These are phyloP conservation scores for Verticillium dahliae DNA, from an alignment of 2,329 filamentous ascomycete genomes.

Conservation along the genomic window DNA sequence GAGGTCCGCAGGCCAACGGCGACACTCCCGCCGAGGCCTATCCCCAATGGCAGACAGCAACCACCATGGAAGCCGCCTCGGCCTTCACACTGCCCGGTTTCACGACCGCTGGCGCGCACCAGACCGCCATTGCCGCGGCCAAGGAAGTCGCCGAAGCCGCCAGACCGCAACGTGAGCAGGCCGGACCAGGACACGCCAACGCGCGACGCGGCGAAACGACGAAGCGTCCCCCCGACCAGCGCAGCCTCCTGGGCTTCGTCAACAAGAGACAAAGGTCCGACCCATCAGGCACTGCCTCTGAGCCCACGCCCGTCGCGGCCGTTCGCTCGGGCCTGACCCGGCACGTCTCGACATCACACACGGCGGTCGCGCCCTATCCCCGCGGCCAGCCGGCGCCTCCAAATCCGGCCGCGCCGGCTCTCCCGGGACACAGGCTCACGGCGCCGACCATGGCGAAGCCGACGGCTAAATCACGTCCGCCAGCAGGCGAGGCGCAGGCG, in stretches of 20 bases:
- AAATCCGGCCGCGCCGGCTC: slow-evolving; percentile 18
- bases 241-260: slow-evolving; percentile 35
- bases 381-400: slow-evolving; percentile 9
- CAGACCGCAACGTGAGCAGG: slow-evolving; percentile 8
- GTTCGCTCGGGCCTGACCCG: background rate
- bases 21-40: background rate
- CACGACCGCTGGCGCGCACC: slow-evolving; percentile 53
- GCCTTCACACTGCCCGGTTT: slow-evolving; percentile 58
- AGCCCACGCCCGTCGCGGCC: background rate
- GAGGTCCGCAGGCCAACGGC: background rate
- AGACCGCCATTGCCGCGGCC: slow-evolving; percentile 29
- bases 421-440: slow-evolving; percentile 35
- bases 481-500: background rate
- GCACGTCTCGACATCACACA: slow-evolving; percentile 11
- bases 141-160: slow-evolving; percentile 13
- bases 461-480: slow-evolving; percentile 20
- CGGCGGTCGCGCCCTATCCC: slow-evolving; percentile 4
- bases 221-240: slow-evolving; percentile 29
- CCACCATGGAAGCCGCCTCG: slow-evolving; percentile 54
- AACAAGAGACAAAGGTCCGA: slow-evolving; percentile 14
- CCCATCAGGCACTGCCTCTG: background rate
- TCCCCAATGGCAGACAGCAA: slow-evolving; percentile 20
- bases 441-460: slow-evolving; percentile 22
- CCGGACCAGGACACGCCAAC: slow-evolving; percentile 6
- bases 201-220: slow-evolving; percentile 18